Conservation (phyloP, 2,329 filamentous ascomycete genomes). For the Trichophyton verrucosum region DNA sequence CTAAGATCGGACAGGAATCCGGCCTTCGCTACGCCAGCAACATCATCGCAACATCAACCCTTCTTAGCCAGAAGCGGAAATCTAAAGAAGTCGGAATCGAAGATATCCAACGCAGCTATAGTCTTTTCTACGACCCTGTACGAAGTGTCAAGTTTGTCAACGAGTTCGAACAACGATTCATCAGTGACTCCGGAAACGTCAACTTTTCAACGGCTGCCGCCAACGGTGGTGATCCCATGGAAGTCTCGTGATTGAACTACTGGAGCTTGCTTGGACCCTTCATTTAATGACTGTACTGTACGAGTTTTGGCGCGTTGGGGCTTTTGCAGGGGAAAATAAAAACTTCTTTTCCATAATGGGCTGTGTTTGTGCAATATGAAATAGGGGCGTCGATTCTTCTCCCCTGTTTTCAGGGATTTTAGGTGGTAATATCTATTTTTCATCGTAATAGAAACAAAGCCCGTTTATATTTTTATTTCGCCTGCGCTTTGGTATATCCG, state of each 20-base stretch:
- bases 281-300: constrained; percentile 9
- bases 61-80: constrained; percentile 74
- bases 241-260: constrained; percentile 41
- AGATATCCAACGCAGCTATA: constrained; percentile 87
- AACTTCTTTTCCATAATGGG: background rate
- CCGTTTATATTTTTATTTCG: background rate
- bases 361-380: background rate
- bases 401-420: background rate
- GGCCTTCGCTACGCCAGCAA: constrained; percentile 95
- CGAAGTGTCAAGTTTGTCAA: constrained; percentile 83
- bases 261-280: constrained; percentile 5
- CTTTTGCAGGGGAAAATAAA: background rate
- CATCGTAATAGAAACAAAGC: background rate
- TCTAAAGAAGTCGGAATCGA: constrained; percentile 71
- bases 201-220: constrained; percentile 46
- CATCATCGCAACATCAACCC: constrained; percentile 85
- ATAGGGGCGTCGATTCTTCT: background rate
- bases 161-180: constrained; percentile 84
- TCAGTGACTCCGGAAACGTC: constrained; percentile 72
- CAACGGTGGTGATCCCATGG: constrained; percentile 53
- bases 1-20: constrained; percentile 88
- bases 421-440: background rate
- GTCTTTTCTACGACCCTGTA: constrained; percentile 80
- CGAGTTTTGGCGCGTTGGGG: constrained; percentile 8
- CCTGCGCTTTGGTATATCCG: background rate